These are phyloP conservation scores for Sclerotiophoma versabilis DNA, from an alignment of 2,329 filamentous ascomycete species.

Conservation along the genomic window DNA sequence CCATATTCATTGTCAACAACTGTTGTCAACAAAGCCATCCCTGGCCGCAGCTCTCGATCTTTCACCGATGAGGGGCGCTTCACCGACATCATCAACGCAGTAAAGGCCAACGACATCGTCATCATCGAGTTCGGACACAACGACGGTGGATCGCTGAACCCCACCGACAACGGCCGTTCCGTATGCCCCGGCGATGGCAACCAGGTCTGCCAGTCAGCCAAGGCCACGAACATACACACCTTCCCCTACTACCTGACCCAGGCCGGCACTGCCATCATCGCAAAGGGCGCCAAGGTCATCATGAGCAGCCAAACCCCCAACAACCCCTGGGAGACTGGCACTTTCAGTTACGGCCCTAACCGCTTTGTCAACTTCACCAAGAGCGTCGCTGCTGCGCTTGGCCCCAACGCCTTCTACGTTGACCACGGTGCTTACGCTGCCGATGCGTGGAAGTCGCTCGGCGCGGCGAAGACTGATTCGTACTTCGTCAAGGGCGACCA, in stretches of 20 bases:
- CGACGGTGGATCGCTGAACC: slow-evolving; percentile 66
- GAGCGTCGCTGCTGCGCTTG: slow-evolving; percentile 55
- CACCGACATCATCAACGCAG: slow-evolving; percentile 59
- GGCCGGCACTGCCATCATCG: slow-evolving; percentile 61
- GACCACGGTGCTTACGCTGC: slow-evolving; percentile 68
- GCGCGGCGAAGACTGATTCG: slow-evolving; percentile 58
- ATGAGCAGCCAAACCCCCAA: slow-evolving; percentile 67
- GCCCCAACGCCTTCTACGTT: slow-evolving; percentile 59
- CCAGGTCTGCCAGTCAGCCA: slow-evolving; percentile 61
- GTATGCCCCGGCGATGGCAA: slow-evolving; percentile 64
- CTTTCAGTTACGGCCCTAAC: slow-evolving; percentile 56
- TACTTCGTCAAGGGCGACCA: slow-evolving; percentile 65
- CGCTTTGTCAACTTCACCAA: slow-evolving; percentile 65
- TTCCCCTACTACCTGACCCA: slow-evolving; percentile 67
- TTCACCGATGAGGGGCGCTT: slow-evolving; percentile 73
- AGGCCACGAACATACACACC: slow-evolving; percentile 65
- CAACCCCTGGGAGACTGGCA: slow-evolving; percentile 67
- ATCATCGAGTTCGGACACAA: slow-evolving; percentile 78
- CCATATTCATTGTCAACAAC: slow-evolving; percentile 58
- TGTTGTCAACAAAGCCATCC: slow-evolving; percentile 70
- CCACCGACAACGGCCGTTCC: slow-evolving; percentile 66
- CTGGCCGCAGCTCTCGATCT: slow-evolving; percentile 70
- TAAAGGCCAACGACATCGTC: slow-evolving; percentile 68
- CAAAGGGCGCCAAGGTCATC: slow-evolving; percentile 66
- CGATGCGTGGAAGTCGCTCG: slow-evolving; percentile 60